phyloP scores from a whole-genome alignment of 2,329 filamentous ascomycete genomes.

The Fusarium proliferatum region DNA sequence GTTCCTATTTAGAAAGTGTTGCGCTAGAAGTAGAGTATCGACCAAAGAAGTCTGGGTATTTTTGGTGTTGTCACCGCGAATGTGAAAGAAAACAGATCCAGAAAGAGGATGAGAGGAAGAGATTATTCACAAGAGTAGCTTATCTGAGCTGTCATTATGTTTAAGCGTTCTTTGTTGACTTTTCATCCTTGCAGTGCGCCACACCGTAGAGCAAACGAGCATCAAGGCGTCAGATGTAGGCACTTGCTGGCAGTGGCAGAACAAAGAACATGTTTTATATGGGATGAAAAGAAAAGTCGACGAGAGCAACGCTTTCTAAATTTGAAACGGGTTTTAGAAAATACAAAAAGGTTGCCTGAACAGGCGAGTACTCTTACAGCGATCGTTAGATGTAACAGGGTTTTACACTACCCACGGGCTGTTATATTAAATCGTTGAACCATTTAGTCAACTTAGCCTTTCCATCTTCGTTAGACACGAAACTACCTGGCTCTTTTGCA shows the following conservation, averaged over 20 bases:
- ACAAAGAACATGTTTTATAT: background rate
- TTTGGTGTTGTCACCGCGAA: background rate
- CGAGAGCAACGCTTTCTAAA: background rate
- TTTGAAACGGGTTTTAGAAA: no score
- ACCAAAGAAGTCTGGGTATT: background rate
- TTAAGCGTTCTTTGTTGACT: background rate
- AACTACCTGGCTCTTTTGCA: background rate
- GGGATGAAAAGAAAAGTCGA: background rate
- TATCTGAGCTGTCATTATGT: background rate
- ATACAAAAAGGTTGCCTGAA: no score
- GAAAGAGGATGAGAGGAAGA: background rate
- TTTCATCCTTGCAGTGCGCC: background rate
- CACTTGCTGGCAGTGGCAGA: background rate
- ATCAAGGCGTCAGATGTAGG: background rate
- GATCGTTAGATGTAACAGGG: background rate
- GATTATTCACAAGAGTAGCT: background rate
- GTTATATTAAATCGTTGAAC: background rate
- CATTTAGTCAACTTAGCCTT: background rate
- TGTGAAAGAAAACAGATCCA: background rate
- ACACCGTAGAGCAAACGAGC: background rate
- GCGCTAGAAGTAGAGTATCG: background rate
- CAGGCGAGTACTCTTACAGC: background rate
- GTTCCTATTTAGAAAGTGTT: background rate
- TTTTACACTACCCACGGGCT: no score
- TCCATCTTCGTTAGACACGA: rapidly evolving